Evolutionary conservation across 2,329 filamentous ascomycete genomes (phyloP).

Genomic region (Aspergillus sp.): DNA sequence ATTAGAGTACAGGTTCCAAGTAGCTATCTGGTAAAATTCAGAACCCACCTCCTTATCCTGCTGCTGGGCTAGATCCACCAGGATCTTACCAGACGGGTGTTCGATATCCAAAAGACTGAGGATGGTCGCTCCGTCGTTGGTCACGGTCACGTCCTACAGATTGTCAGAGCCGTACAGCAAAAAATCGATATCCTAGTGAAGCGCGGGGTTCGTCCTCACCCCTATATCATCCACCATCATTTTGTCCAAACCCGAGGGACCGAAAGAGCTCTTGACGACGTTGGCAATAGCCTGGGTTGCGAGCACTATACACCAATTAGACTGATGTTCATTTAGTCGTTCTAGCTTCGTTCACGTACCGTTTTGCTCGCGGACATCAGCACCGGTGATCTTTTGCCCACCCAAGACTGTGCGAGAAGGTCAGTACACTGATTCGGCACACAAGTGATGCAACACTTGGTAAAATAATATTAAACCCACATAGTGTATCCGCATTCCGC

Average conservation of each 20-base stretch:
- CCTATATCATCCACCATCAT: constrained; percentile 99
- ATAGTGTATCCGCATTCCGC: constrained; percentile 84
- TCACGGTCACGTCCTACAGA: constrained; percentile 84
- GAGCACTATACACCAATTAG: constrained; percentile 51
- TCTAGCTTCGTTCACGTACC: constrained; percentile 45
- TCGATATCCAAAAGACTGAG: constrained; percentile 92
- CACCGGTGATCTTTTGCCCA: constrained; percentile 92
- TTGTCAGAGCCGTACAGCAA: constrained; percentile 14
- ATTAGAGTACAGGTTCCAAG: constrained; percentile 6
- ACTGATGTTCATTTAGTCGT: constrained; percentile 3
- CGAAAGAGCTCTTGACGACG: constrained; percentile 98
- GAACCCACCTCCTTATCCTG: constrained; percentile 78
- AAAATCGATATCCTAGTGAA: not conserved
- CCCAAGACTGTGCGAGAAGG: constrained; percentile 60
- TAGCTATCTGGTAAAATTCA: not conserved
- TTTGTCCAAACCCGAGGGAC: constrained; percentile 93
- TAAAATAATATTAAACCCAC: constrained; percentile 36
- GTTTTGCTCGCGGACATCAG: constrained; percentile 96
- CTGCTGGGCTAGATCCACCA: constrained; percentile 94
- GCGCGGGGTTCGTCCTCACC: constrained; percentile 44
- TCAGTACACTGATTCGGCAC: constrained; percentile 19
- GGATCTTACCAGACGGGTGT: constrained; percentile 94
- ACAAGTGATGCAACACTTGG: not conserved
- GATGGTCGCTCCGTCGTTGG: constrained; percentile 97
- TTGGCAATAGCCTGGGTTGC: constrained; percentile 96